These are phyloP conservation scores for Rosa multiflora DNA, from an alignment of 306 rosid genomes.

Conservation along the genomic window DNA sequence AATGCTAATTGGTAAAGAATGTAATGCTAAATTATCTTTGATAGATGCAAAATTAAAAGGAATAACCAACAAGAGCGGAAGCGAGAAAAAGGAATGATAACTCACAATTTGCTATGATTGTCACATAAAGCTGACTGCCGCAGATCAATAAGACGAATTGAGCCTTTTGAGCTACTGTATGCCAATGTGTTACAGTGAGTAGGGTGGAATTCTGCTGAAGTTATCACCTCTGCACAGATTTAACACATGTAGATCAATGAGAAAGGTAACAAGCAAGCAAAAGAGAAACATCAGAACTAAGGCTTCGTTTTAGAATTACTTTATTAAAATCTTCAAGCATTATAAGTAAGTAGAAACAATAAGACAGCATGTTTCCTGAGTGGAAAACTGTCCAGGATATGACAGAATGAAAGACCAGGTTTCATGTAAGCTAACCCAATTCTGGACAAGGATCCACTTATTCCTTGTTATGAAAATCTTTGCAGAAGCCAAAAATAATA, in stretches of 20 bases:
- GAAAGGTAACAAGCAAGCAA: background rate
- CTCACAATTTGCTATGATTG: constrained; percentile 91
- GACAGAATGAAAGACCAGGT: constrained; percentile 1
- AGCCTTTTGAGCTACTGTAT: constrained; percentile 97
- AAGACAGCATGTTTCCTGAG: background rate
- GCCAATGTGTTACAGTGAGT: constrained; percentile 89
- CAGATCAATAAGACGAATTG: constrained; percentile 91
- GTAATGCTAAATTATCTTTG: background rate
- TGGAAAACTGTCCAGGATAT: background rate
- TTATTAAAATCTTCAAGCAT: background rate
- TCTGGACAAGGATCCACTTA: background rate
- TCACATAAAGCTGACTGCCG: constrained; percentile 99
- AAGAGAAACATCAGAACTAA: constrained; percentile 7
- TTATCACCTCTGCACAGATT: constrained; percentile 87
- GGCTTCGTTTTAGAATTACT: background rate
- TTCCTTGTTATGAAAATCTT: background rate
- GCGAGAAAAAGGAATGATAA: constrained; percentile 8
- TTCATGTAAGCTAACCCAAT: background rate
- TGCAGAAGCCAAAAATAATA: background rate
- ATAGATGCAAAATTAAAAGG: background rate
- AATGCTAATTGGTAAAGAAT: background rate
- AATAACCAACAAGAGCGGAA: constrained; percentile 10
- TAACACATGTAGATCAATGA: constrained; percentile 11
- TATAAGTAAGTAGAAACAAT: background rate
- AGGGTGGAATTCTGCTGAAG: constrained; percentile 99